These are phyloP conservation scores for Petasospora fabianii DNA, from an alignment of 1,139 yeast species.

Conservation along the genomic window DNA sequence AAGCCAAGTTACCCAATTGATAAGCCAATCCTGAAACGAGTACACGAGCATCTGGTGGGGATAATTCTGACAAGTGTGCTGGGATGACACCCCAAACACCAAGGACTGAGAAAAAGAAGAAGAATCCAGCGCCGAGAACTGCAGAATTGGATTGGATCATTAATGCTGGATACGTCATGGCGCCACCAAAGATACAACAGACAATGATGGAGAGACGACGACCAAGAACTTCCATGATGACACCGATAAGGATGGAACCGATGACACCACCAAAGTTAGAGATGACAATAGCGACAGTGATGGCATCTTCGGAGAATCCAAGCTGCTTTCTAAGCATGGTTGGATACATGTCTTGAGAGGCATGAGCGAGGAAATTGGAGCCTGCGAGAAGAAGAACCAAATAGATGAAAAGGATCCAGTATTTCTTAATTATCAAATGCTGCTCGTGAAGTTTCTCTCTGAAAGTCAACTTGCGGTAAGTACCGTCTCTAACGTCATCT, in stretches of 20 bases:
- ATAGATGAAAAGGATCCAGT: slow-evolving; percentile 34
- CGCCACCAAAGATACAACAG: slow-evolving; percentile 46
- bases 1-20: slow-evolving; percentile 57
- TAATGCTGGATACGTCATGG: slow-evolving; percentile 51
- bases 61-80: slow-evolving; percentile 49
- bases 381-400: slow-evolving; percentile 47
- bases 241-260: slow-evolving; percentile 47
- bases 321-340: slow-evolving; percentile 43
- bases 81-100: slow-evolving; percentile 60
- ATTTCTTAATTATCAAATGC: slow-evolving; percentile 24
- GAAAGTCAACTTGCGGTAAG: slow-evolving; percentile 17
- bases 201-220: slow-evolving; percentile 42
- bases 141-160: slow-evolving; percentile 36
- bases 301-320: slow-evolving; percentile 34
- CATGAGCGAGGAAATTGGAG: slow-evolving; percentile 51
- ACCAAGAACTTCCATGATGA: slow-evolving; percentile 42
- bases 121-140: slow-evolving; percentile 46
- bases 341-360: slow-evolving; percentile 53
- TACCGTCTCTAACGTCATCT: slow-evolving; percentile 37
- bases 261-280: slow-evolving; percentile 46
- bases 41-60: slow-evolving; percentile 53
- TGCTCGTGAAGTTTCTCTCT: slow-evolving; percentile 22
- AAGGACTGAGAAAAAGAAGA: slow-evolving; percentile 50
- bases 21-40: slow-evolving; percentile 52
- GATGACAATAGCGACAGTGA: slow-evolving; percentile 44